Conservation (phyloP, 2,329 filamentous ascomycete genomes). For the Tolypocladium tropicale region DNA sequence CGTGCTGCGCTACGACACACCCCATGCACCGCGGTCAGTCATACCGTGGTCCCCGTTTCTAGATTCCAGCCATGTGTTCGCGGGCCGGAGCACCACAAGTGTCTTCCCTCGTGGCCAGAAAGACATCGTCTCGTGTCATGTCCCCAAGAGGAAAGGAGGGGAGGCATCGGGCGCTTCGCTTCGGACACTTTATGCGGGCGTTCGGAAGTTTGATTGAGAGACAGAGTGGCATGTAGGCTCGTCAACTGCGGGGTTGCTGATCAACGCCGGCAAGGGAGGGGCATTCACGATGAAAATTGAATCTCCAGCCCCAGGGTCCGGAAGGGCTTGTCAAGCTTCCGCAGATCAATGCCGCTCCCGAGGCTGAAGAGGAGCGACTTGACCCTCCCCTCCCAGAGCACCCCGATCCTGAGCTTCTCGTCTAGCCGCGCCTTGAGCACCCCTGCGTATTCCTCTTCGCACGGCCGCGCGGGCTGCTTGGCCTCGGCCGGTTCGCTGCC, state of each 20-base stretch:
- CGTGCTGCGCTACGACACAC: background rate
- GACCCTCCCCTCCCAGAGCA: slow-evolving; percentile 87
- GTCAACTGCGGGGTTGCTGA: background rate
- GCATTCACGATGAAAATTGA: slow-evolving; percentile 69
- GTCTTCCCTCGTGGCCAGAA: background rate
- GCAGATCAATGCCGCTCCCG: slow-evolving; percentile 75
- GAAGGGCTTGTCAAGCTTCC: slow-evolving; percentile 65
- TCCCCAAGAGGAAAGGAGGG: too few species aligned
- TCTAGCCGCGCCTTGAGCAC: slow-evolving; percentile 86
- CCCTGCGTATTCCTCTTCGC: slow-evolving; percentile 62
- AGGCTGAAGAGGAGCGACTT: slow-evolving; percentile 90
- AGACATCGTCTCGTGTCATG: background rate
- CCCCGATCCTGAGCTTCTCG: slow-evolving; percentile 73
- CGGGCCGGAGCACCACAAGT: background rate
- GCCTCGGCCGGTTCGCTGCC: slow-evolving; percentile 3
- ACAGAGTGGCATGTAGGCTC: background rate
- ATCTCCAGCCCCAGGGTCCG: slow-evolving; percentile 68
- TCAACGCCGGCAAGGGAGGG: background rate
- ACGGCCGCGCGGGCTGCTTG: slow-evolving; percentile 11
- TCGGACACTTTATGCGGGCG: background rate
- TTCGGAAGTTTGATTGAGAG: background rate
- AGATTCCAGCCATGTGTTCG: too few species aligned
- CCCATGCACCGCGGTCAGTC: background rate
- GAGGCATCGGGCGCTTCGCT: too few species aligned
- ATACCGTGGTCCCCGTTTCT: too few species aligned